Percentiles rank a stretch among this genome's conserved stretches.
These are phyloP conservation scores for Ottelia alismoides DNA, from an alignment of 106 monocot species.

Conservation along the genomic window DNA sequence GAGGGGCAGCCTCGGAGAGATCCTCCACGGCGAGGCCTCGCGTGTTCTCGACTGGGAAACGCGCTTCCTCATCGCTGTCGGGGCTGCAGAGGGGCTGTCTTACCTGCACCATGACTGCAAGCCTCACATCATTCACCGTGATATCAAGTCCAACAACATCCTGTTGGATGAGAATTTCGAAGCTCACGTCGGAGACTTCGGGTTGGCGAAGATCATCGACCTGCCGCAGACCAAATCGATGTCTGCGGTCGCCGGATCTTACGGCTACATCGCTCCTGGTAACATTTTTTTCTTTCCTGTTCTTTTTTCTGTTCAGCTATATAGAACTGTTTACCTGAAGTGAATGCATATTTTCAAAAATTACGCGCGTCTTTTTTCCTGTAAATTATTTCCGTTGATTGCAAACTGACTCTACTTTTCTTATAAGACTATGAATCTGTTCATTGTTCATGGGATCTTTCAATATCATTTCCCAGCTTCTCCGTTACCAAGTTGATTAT, in stretches of 20 bases:
- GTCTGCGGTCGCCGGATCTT: constrained; percentile 76
- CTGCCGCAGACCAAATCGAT: constrained; percentile 40
- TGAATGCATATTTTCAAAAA: too few relatives aligned
- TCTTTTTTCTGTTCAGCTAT: too few relatives aligned
- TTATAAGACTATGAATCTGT: too few relatives aligned
- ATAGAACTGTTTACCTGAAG: too few relatives aligned
- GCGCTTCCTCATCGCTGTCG: constrained; percentile 53
- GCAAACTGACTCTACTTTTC: too few relatives aligned
- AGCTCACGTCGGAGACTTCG: constrained; percentile 66
- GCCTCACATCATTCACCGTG: constrained; percentile 64
- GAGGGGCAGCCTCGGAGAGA: constrained; percentile 62
- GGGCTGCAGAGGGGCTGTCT: constrained; percentile 60
- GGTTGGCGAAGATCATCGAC: constrained; percentile 40
- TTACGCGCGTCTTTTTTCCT: too few relatives aligned
- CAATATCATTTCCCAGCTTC: too few relatives aligned
- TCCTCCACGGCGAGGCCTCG: constrained; percentile 35
- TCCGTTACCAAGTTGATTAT: too few relatives aligned
- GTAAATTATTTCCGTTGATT: too few relatives aligned
- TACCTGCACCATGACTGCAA: constrained; percentile 77
- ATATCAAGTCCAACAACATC: constrained; percentile 74
- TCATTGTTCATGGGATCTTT: too few relatives aligned
- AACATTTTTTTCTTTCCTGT: too few relatives aligned
- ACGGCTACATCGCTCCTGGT: constrained; percentile 86
- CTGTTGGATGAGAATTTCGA: constrained; percentile 48
- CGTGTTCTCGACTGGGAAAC: constrained; percentile 48